phyloP scores from a whole-genome alignment of 108 stramenopile genomes.

The Parmales sp. region DNA sequence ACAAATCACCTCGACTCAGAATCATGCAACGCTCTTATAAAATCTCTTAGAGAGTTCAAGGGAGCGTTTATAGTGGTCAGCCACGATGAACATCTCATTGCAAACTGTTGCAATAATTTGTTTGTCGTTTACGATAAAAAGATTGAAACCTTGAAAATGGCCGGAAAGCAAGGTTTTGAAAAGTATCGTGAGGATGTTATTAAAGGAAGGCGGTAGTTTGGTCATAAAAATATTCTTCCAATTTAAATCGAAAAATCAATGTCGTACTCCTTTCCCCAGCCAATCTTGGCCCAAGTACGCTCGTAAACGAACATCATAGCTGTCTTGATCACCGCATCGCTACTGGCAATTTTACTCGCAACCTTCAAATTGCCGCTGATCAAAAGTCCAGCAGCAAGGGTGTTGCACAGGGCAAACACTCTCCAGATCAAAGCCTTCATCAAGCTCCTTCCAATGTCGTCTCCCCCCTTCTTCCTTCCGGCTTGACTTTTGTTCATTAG shows the following conservation, averaged over 20 bases:
- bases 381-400: slow-evolving; percentile 71
- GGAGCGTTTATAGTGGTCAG: slow-evolving; percentile 71
- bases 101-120: slow-evolving; percentile 60
- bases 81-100: slow-evolving; percentile 80
- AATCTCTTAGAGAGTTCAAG: slow-evolving; percentile 54
- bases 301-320: slow-evolving; percentile 81
- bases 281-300: slow-evolving; percentile 71
- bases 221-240: not conserved
- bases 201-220: slow-evolving; percentile 15
- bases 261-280: slow-evolving; percentile 83
- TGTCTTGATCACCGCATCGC: slow-evolving; percentile 88
- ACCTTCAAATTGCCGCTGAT: slow-evolving; percentile 63
- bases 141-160: slow-evolving; percentile 37
- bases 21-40: slow-evolving; percentile 66
- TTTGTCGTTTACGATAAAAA: slow-evolving; percentile 63
- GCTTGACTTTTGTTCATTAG: slow-evolving; percentile 83
- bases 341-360: slow-evolving; percentile 80
- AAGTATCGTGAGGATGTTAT: slow-evolving; percentile 66
- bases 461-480: slow-evolving; percentile 58
- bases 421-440: slow-evolving; percentile 89
- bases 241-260: no score
- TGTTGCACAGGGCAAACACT: slow-evolving; percentile 83
- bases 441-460: slow-evolving; percentile 64
- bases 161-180: slow-evolving; percentile 50
- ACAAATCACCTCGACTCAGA: slow-evolving; percentile 52